A percentile compares a stretch with the other conserved stretches of the same genome.
Conservation (phyloP, 129 eudicot species). For the Artemisia tridentata region DNA sequence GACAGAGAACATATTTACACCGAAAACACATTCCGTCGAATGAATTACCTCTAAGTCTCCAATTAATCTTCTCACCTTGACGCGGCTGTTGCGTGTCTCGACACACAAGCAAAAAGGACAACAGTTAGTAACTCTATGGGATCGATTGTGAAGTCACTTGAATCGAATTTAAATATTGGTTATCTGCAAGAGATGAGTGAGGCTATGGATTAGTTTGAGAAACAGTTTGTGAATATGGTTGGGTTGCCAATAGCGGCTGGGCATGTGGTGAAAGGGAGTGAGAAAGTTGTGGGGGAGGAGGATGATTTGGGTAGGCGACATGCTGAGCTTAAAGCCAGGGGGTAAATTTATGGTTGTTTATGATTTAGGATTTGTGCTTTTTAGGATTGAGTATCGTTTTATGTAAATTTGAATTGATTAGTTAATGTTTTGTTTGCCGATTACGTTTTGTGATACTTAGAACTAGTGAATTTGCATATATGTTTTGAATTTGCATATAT, state of each 20-base stretch:
- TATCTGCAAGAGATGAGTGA: too few species aligned
- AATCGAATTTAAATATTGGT: too few species aligned
- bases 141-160: too few species aligned
- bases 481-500: too few species aligned
- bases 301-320: conserved; percentile 17
- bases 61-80: conserved; percentile 75
- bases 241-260: conserved; percentile 83
- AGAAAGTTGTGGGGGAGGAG: conserved; percentile 15
- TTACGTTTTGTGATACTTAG: too few species aligned
- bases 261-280: conserved; percentile 7
- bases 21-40: conserved; percentile 88
- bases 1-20: conserved; percentile 90
- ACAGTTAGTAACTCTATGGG: too few species aligned
- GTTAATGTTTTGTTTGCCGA: too few species aligned
- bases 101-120: too few species aligned
- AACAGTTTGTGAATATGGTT: conserved; percentile 24
- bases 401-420: background rate
- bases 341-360: conserved; percentile 7
- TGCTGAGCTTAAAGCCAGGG: conserved; percentile 90
- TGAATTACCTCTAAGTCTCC: conserved; percentile 67
- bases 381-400: background rate
- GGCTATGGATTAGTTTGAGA: too few species aligned
- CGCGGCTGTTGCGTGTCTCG: conserved; percentile 82
- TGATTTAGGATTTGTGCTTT: conserved; percentile 5
- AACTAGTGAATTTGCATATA: too few species aligned